Evolutionary conservation across 106 monocot genomes (phyloP), one percentile per base, ranked within the genome.

Genomic region (Dactylorhiza incarnata): DNA sequence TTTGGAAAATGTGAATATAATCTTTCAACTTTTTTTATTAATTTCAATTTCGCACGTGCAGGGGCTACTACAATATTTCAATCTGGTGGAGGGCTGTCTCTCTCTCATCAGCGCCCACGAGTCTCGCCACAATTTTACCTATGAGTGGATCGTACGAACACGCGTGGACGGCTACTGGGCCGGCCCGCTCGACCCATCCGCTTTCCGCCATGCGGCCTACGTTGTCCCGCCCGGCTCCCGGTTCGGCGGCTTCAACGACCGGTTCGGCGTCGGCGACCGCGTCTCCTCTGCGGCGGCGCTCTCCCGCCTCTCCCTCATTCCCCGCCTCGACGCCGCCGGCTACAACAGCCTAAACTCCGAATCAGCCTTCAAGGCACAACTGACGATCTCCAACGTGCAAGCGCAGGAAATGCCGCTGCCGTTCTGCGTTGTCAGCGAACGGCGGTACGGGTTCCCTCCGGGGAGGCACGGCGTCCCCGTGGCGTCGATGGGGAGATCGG

Each of bases 121-220:
- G 67, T 76, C 78, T 2, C 63, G 25, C 45, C 61, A 56, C 76
- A 89, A 85, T 80, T 81, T 87, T 76, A 85, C 85, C 47, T 95
- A 95, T 74, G 85, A 85, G 49, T 87, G 85, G 87, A 80, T 95
- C 56, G 68, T 95, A 51, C 87, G 94, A 11, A 95, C 89, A 16
- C 83, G 94, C n/a, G 91, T 91, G 9, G 94, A 95, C 81, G 85
- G 83, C 37, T 95, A 78, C 78, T 95, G 94, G 94, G 70, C 89
- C 12, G 80, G 50, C 37, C 87, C 85, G 16, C 83, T 91, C 54
- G 73, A 69, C 20, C 48, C 74, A 0, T 16, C 44, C 1, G 16
- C 68, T 20, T 89, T 87, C 87, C 17, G 48, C 19, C 71, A 44
- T 0, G 83, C 74, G 54, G 20, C 48, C 68, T 91, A 94, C 80